phyloP scores from a whole-genome alignment of 192 early-diverging fungal genomes.

The Gonapodya prolifera region DNA sequence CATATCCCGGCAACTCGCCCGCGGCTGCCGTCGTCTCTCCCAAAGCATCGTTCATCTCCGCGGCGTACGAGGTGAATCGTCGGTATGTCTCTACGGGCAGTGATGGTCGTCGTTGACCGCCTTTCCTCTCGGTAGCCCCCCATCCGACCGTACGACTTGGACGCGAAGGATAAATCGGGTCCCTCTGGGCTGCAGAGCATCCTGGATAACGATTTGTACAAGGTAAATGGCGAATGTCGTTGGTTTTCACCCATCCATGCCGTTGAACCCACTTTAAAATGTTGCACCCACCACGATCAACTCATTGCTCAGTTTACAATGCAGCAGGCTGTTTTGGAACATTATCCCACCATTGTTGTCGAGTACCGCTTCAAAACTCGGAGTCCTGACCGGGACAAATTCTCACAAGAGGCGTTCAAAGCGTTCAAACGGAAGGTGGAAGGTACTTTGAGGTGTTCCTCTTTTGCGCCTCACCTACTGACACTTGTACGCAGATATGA shows the following conservation, averaged over 20 bases:
- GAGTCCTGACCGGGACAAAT: conserved; percentile 18
- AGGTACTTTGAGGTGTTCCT: conserved; percentile 9
- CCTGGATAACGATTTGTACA: conserved; percentile 75
- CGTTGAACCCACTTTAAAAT: neutral
- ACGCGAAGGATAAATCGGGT: neutral
- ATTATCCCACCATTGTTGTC: conserved; percentile 44
- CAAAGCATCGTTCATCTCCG: neutral
- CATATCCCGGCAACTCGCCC: neutral
- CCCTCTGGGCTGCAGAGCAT: conserved; percentile 17
- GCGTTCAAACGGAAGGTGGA: conserved; percentile 29
- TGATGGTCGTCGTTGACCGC: too few species aligned
- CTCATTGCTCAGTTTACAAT: conserved; percentile 27
- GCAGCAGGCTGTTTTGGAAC: conserved; percentile 62
- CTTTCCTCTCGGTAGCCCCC: too few species aligned
- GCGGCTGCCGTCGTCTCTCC: neutral
- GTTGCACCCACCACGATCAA: neutral
- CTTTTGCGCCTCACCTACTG: conserved; percentile 3
- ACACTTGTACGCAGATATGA: conserved; percentile 19
- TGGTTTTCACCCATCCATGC: too few species aligned
- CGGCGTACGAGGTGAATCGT: neutral
- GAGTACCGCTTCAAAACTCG: conserved; percentile 58
- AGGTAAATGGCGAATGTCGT: conserved; percentile 23
- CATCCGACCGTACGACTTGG: neutral
- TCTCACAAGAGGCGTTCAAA: conserved; percentile 27
- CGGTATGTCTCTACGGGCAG: too few species aligned